A percentile compares a stretch with the other conserved stretches of the same genome.
Conservation (phyloP, 73 alveolate species). For the Tetrahymena malaccensis region DNA sequence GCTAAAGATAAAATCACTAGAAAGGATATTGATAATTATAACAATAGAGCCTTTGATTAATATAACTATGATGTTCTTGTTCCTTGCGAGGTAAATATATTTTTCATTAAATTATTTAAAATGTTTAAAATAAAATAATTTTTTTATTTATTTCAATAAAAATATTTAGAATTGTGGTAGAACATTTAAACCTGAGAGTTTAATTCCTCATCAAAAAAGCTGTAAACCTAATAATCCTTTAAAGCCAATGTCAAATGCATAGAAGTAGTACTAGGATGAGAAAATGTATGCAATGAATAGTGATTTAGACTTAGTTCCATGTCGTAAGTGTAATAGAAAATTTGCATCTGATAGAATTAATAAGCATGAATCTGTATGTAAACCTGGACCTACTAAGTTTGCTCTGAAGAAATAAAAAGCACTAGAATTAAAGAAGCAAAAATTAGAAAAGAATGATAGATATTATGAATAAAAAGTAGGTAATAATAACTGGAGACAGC, state of each 20-base stretch:
- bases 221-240: background rate
- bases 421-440: background rate
- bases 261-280: background rate
- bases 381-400: slow-evolving; percentile 10
- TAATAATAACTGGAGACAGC: slow-evolving; percentile 4
- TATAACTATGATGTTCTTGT: background rate
- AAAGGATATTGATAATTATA: background rate
- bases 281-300: background rate
- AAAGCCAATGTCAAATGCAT: slow-evolving; percentile 3
- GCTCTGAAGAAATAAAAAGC: background rate
- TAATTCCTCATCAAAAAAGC: background rate
- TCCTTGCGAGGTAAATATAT: background rate
- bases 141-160: background rate
- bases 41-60: background rate
- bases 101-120: too few relatives aligned
- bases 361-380: slow-evolving; percentile 37
- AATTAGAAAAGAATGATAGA: slow-evolving; percentile 1
- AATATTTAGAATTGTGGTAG: background rate
- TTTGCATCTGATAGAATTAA: slow-evolving; percentile 31
- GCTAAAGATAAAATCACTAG: background rate
- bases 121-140: background rate
- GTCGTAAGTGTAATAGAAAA: slow-evolving; percentile 27
- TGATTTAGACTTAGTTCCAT: background rate
- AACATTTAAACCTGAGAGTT: background rate
- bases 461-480: background rate